Base-by-base conservation (phyloP, 352 stramenopile species). In the Phytophthora uliginosa region DNA sequence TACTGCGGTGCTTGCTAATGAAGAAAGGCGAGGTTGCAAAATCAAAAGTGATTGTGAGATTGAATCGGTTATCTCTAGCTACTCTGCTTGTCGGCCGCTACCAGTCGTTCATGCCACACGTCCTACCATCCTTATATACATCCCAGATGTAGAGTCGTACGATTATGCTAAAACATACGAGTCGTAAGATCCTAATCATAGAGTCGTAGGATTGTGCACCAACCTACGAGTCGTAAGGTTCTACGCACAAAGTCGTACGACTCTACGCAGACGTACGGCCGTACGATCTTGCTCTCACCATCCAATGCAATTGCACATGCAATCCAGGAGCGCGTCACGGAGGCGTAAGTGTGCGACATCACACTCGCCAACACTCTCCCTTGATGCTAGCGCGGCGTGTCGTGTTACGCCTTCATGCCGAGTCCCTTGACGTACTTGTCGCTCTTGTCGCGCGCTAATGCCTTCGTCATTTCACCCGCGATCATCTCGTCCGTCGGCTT, bases 21-120 rank as follows among this genome's bases (percentile, higher is more conserved):
- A 53, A 53, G 47, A 53, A 48, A 15, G 47, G n/a, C 47, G 47
- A 53, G 47, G 20, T 53, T 53, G 47, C 8, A 53, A 53, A 53
- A 31, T n/a, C 18, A 53, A 53, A 53, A 28, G 47, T 24, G 47
- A 53, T 5, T 17, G 18, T 28, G 47, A 53, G 47, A 53, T 28
- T 53, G 47, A 53, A 28, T 53, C 47, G n/a, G 2, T 53, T 53
- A 48, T 20, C 40, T 28, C 47, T 53, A 31, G n/a, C n/a, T 53
- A 24, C 20, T 7, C n/a, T 53, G 40, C 12, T 20, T 5, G 17
- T 18, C 40, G 40, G 40, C 40, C 40, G 4, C 26, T 31, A 48
- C n/a, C 47, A 28, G 6, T 31, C 26, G 26, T 31, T 31, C 26
- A 31, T 31, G 26, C 8, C 47, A 12, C n/a, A 53, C 8, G 20